Base-by-base conservation (phyloP, 805 yeast genomes). In the Blastobotrys attinorum region DNA sequence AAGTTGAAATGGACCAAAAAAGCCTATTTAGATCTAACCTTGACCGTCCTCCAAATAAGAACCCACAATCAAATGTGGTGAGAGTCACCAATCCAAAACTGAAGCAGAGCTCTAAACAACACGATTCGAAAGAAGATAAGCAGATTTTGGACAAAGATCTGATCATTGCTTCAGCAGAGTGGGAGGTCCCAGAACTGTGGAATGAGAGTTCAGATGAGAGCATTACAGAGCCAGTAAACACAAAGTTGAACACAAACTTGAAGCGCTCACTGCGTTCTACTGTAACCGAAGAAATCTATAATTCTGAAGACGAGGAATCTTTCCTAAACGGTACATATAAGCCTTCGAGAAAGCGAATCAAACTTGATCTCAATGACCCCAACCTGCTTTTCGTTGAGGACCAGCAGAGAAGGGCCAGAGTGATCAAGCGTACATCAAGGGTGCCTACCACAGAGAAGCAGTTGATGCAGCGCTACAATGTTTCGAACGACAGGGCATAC, bases 401-500 rank as follows among this genome's bases (percentile, higher is more conserved):
- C 44, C 39, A 42, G 16, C 21, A 41, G 17, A 39, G 33, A 13
- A 16, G 42, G 29, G 20, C 10, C 36, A 15, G 36, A 25, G 35
- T 22, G 15, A 31, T 44, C 21, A 21, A 21, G 31, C 22, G 44
- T 18, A 45, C 50, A 16, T 48, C 59, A 13, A 42, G 54, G 22
- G 35, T 76, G 4, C 83, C 89, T 2, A 61, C 71, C 2, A 73
- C 67, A 46, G 84, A 80, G 38, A 72, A 72, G 48, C 58, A 69
- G 22, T 54, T 86, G 17, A 71, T 73, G 31, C 60, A 71, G 46
- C 81, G 83, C 51, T 87, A 83, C 64, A 83, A 85, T 60, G 73
- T 90, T 32, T 88, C 97, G 5, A 92, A 92, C 63, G 98, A 92
- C 62, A 73, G 76, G 36, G 83, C 82, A 35, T 92, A 92, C 61